A percentile compares a stretch with the other conserved stretches of the same genome.
phyloP scores from a whole-genome alignment of 2,329 filamentous ascomycete species.

The Ophiostoma sp. region DNA sequence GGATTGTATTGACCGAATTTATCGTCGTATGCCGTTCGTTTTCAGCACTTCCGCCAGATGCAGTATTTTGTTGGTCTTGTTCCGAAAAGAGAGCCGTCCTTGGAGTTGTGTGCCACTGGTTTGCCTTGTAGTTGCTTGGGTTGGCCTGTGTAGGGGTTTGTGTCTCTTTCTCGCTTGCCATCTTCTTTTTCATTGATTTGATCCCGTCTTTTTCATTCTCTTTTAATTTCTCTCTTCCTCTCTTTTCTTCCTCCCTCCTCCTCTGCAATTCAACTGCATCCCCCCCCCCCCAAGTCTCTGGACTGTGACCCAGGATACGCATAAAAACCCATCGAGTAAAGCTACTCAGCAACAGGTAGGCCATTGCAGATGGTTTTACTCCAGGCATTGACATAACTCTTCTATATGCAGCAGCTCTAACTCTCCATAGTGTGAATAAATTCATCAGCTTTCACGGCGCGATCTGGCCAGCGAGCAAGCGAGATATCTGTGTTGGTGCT shows the following conservation, averaged over 20 bases:
- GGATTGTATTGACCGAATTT: background rate
- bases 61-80: no score
- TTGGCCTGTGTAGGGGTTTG: background rate
- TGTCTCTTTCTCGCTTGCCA: background rate
- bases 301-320: background rate
- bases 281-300: background rate
- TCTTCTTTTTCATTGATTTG: background rate
- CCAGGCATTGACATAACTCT: no score
- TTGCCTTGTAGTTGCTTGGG: no score
- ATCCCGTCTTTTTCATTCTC: background rate
- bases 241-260: background rate
- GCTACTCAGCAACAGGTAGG: background rate
- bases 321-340: background rate
- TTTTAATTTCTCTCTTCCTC: background rate
- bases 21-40: background rate
- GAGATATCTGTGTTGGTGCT: no score
- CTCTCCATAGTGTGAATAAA: no score
- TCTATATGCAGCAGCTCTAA: background rate
- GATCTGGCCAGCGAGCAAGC: no score
- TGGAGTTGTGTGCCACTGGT: background rate
- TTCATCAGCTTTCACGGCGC: no score
- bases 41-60: background rate
- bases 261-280: background rate
- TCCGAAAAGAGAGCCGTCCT: no score
- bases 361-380: no score